Evolutionary conservation across 108 stramenopile genomes (phyloP), one percentile per base, ranked within the genome.

Genomic region (Nannochloropsis oceanica): DNA sequence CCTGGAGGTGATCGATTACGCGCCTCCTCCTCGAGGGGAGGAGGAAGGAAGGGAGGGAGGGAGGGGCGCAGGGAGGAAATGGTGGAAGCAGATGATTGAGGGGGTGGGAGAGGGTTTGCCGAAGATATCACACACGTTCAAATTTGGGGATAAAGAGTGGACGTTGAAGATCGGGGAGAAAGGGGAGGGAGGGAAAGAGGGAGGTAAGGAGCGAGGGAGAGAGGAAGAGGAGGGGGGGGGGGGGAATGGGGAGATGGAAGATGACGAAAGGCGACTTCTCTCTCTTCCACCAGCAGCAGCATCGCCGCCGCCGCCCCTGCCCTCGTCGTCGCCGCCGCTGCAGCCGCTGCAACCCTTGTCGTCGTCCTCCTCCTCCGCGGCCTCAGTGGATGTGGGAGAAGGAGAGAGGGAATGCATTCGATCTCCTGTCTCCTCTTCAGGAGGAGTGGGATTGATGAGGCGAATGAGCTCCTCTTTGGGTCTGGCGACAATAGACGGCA

Each of bases 1-100:
- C 26, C 82, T 97, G 90, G 96, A 97, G 87, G 95, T 97, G 27
- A 88, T 97, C 44, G 93, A 95, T 79, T 94, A 93, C 79, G 82
- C 82, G 26, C 82, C 83, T 13, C 82, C 14, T 46, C 50, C 50
- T 81, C n/a, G 43, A 50, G 59, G 44, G 80, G 50, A 44, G 44
- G 22, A 43, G 59, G 22, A 43, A 25, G 14, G 43, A 18, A 11
- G 80, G 27, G 14, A 43, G 18, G 80, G 14, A 12, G 25, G 59
- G 59, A 22, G 34, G 25, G 43, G 80, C 34, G 26, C 20, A 44
- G 50, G 25, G 82, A 22, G 25, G 82, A 44, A 26, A 13, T 9
- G 34, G 81, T 80, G 80, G 20, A 20, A 44, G 44, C 7, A 82
- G 80, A 44, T 42, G 80, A 25, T 43, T 43, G 8, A 44, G 25